These are phyloP conservation scores for Trametes versicolor DNA, from an alignment of 1,284 basidiomycete genomes.

Conservation along the genomic window DNA sequence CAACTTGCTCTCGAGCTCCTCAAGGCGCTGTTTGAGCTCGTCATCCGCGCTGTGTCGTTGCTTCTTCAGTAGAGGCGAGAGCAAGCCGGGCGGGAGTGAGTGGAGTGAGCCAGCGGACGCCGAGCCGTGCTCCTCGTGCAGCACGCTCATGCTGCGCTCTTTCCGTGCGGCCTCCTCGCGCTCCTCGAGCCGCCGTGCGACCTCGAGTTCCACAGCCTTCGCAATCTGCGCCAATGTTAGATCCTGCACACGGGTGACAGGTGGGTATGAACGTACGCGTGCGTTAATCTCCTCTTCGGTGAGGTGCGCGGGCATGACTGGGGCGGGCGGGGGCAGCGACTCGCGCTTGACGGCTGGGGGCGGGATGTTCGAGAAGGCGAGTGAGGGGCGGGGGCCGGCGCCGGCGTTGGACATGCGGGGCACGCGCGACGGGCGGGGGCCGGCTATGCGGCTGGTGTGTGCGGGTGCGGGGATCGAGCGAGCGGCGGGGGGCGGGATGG, in stretches of 20 bases:
- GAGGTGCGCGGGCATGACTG: constrained; percentile 41
- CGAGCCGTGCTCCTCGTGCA: constrained; percentile 16
- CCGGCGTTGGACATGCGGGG: constrained; percentile 40
- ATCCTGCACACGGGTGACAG: no score
- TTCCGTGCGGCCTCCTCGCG: constrained; percentile 44
- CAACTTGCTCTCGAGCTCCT: constrained; percentile 78
- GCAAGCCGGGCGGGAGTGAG: constrained; percentile 61
- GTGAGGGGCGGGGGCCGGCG: constrained; percentile 29
- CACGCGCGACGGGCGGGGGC: constrained; percentile 45
- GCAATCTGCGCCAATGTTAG: constrained; percentile 63
- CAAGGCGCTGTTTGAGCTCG: constrained; percentile 67
- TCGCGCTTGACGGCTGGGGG: constrained; percentile 10
- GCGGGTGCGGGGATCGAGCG: constrained; percentile 37
- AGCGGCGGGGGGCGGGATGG: constrained; percentile 67
- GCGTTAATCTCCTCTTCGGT: constrained; percentile 79
- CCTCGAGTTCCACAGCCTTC: constrained; percentile 76
- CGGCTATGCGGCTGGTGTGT: constrained; percentile 22
- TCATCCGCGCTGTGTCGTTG: constrained; percentile 72
- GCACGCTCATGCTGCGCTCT: constrained; percentile 9
- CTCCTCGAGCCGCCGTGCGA: constrained; percentile 67
- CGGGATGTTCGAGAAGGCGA: constrained; percentile 9
- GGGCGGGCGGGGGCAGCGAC: background rate
- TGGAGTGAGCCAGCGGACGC: constrained; percentile 15
- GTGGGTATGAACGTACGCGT: no score
- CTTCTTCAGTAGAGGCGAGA: constrained; percentile 68